Percentiles rank a stretch among this genome's conserved stretches.
Evolutionary conservation across 2,329 filamentous ascomycete species (phyloP).

Genomic region (Aspergillus brunneoviolaceus): DNA sequence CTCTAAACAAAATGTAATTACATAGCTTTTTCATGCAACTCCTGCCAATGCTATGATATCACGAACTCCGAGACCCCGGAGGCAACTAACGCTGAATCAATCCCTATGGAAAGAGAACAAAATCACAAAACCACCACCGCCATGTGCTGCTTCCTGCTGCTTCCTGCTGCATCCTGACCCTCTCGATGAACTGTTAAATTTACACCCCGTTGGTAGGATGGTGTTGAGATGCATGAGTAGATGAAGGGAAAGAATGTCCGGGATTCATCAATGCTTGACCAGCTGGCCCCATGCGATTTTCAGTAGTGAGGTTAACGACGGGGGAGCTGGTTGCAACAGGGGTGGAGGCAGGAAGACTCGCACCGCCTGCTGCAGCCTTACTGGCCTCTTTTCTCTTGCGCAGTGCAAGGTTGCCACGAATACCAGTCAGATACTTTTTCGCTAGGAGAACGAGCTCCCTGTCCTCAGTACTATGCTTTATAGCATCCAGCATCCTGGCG

Average conservation of each 20-base stretch:
- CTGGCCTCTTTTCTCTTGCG: conserved; percentile 43
- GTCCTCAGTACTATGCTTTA: conserved; percentile 60
- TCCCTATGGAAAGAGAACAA: not conserved
- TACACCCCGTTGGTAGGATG: not conserved
- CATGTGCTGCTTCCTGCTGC: not conserved
- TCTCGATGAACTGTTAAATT: not conserved
- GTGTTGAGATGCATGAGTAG: not conserved
- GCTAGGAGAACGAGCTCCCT: conserved; percentile 54
- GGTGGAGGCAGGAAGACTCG: not conserved
- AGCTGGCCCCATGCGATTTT: not conserved
- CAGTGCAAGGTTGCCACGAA: conserved; percentile 57
- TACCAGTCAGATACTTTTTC: conserved; percentile 56
- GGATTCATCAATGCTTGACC: not conserved
- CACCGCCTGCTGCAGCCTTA: conserved; percentile 14
- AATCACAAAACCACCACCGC: not conserved
- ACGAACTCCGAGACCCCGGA: not conserved
- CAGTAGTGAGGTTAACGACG: not conserved
- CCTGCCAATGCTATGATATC: not conserved
- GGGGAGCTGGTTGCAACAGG: not conserved
- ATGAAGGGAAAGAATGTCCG: not conserved
- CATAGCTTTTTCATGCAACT: not conserved
- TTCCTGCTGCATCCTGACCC: not conserved
- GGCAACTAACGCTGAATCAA: not conserved
- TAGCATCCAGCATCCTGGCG: conserved; percentile 60
- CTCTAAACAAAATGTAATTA: not conserved